phyloP scores from a whole-genome alignment of 2,329 filamentous ascomycete genomes.

The Venturia nashicola region DNA sequence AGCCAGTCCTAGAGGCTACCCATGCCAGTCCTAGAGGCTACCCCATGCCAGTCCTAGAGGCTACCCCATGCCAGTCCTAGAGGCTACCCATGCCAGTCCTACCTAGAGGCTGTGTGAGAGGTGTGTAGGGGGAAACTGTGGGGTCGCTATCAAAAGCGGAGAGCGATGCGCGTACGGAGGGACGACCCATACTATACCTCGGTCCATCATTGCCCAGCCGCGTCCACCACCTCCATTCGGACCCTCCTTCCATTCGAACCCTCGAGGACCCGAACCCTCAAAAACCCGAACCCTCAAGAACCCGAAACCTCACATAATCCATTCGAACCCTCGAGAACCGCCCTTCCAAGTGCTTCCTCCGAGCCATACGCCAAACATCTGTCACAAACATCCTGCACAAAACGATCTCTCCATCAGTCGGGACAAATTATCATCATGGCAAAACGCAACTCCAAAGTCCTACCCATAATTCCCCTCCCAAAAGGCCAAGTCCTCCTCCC shows the following conservation, averaged over 20 bases:
- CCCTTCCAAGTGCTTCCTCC: background rate
- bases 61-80: no score
- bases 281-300: background rate
- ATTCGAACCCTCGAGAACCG: background rate
- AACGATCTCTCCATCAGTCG: background rate
- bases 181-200: background rate
- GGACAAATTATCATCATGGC: background rate
- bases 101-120: no score
- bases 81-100: no score
- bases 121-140: no score
- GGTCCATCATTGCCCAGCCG: background rate
- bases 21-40: no score
- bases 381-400: background rate
- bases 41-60: no score
- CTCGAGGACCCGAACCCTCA: background rate
- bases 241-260: background rate
- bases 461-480: slow-evolving; percentile 74
- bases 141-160: background rate
- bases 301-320: no score
- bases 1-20: no score
- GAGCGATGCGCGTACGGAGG: background rate
- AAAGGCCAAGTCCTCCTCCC: slow-evolving; percentile 74
- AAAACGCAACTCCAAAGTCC: slow-evolving; percentile 23
- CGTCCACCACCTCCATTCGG: background rate
- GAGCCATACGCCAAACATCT: no score